Percentiles rank a stretch among this genome's conserved stretches.
Evolutionary conservation across 2,329 filamentous ascomycete species (phyloP).

Genomic region (Geosmithia putterillii): DNA sequence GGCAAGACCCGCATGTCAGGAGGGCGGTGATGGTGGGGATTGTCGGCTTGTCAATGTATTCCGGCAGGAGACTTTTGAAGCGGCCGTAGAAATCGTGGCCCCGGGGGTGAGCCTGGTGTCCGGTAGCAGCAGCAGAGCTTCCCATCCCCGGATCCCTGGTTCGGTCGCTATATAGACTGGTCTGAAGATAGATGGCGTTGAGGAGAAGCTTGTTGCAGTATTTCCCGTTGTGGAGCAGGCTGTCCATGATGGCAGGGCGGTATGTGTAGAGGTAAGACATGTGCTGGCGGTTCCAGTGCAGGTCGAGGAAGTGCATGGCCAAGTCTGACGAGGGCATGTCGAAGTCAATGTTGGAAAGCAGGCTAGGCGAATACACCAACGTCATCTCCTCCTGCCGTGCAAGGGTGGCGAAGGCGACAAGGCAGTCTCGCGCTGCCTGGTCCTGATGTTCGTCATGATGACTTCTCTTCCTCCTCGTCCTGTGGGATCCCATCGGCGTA

Average conservation of each 20-base stretch:
- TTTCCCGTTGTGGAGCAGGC: constrained; percentile 38
- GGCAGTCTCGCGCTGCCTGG: too few relatives aligned
- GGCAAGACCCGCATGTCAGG: too few relatives aligned
- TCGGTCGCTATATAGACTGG: background rate
- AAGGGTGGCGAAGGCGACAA: too few relatives aligned
- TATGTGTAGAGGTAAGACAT: constrained; percentile 34
- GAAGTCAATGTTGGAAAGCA: constrained; percentile 42
- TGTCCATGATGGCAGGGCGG: constrained; percentile 37
- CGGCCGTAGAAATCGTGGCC: background rate
- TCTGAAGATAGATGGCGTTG: constrained; percentile 35
- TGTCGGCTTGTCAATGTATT: background rate
- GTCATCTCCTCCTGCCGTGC: too few relatives aligned
- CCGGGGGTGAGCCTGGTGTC: background rate
- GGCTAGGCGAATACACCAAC: too few relatives aligned
- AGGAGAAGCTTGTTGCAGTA: constrained; percentile 44
- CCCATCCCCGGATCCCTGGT: too few relatives aligned
- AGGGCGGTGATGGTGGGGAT: background rate
- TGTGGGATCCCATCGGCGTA: too few relatives aligned
- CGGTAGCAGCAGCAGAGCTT: background rate
- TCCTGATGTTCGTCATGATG: too few relatives aligned
- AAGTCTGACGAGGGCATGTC: constrained; percentile 40
- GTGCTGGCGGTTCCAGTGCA: constrained; percentile 43
- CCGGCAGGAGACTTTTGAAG: background rate
- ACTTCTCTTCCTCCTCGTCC: too few relatives aligned
- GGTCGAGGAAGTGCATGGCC: constrained; percentile 34